A percentile compares a stretch with the other conserved stretches of the same genome.
Evolutionary conservation across 2,329 filamentous ascomycete species (phyloP).

Genomic region (Sarocladium oryzae): DNA sequence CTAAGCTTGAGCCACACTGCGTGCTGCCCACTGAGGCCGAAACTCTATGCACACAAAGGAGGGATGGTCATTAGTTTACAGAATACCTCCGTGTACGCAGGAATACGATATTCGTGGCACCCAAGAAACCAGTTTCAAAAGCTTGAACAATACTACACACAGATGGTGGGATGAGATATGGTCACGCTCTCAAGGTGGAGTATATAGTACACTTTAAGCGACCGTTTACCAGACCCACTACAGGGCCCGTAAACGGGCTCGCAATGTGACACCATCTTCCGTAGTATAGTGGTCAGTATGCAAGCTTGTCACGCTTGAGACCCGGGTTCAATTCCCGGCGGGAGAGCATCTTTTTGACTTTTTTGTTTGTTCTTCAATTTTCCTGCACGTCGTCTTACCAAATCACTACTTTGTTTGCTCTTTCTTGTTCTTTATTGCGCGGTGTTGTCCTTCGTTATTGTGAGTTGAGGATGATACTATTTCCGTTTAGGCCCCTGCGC

Average conservation of each 20-base stretch:
- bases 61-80: not conserved
- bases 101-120: not conserved
- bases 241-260: not conserved
- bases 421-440: too few relatives aligned
- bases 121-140: too few relatives aligned
- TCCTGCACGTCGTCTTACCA: not conserved
- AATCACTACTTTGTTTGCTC: too few relatives aligned
- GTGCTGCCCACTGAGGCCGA: not conserved
- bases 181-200: too few relatives aligned
- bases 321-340: constrained; percentile 5
- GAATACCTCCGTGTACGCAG: not conserved
- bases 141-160: too few relatives aligned
- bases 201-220: not conserved
- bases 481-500: too few relatives aligned
- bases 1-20: not conserved
- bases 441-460: too few relatives aligned
- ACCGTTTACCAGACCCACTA: not conserved
- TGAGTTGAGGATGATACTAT: too few relatives aligned
- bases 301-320: constrained; percentile 4
- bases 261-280: not conserved
- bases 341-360: constrained; percentile 1
- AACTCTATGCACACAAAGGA: not conserved
- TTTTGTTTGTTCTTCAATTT: not conserved
- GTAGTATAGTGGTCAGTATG: constrained; percentile 5
- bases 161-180: too few relatives aligned